These are phyloP conservation scores for Phylloporus rhodoxanthus DNA, from an alignment of 768 basidiomycete species.

Conservation along the genomic window DNA sequence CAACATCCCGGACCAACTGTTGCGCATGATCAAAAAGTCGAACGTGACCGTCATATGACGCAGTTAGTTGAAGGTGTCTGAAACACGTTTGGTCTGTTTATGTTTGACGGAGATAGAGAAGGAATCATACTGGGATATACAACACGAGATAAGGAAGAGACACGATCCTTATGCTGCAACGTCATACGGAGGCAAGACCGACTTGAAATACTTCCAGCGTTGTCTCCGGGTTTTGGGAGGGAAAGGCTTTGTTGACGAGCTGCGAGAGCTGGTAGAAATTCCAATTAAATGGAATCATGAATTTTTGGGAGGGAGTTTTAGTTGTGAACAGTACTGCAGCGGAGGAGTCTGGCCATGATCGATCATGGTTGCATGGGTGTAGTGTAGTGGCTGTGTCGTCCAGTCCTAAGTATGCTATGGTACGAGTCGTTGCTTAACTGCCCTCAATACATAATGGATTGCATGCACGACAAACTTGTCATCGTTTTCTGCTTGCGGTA, in stretches of 20 bases:
- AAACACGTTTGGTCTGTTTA: not conserved
- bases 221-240: slow-evolving; percentile 73
- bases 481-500: too few species aligned
- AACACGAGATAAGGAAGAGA: slow-evolving; percentile 67
- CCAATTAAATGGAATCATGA: slow-evolving; percentile 89
- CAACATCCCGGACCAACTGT: slow-evolving; percentile 43
- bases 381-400: not conserved
- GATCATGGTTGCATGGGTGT: too few species aligned
- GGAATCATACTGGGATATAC: slow-evolving; percentile 30
- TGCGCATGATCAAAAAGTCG: slow-evolving; percentile 71
- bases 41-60: slow-evolving; percentile 75
- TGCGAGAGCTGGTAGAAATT: slow-evolving; percentile 92
- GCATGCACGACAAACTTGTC: too few species aligned
- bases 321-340: slow-evolving; percentile 18
- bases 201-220: slow-evolving; percentile 90
- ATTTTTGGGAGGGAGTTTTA: slow-evolving; percentile 59
- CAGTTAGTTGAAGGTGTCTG: slow-evolving; percentile 70
- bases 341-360: slow-evolving; percentile 9
- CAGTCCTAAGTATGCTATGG: too few species aligned
- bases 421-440: too few species aligned
- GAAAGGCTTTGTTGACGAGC: slow-evolving; percentile 92
- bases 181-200: slow-evolving; percentile 78
- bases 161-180: slow-evolving; percentile 90
- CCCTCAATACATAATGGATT: too few species aligned
- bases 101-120: not conserved